Base-by-base conservation (phyloP, 306 rosid species). In the Sphenostylis stenocarpa region DNA sequence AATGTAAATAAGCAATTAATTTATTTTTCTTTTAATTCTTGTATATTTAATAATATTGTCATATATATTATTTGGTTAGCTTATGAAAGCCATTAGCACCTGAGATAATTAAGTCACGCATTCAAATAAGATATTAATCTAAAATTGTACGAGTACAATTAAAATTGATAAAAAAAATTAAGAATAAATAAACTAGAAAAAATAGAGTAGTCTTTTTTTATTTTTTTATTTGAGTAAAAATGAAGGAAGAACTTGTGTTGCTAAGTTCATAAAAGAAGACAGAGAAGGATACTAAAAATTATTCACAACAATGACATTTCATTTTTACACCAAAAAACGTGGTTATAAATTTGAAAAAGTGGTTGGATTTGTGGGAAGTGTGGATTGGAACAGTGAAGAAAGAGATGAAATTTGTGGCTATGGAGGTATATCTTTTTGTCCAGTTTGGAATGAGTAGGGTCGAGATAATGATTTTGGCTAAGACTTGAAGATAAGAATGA, bases 391-490 rank as follows among this genome's bases (percentile, higher is more conserved):
- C 23, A 4, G 48, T 2, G 73, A 24, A 44, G 74, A 73, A 19
- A 31, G 28, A 65, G 19, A 1, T 38, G 55, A 14, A 44, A 67
- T 47, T 28, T 66, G 58, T 34, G 71, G 47, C 7, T 51, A 76
- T 82, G 78, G 81, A 73, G 69, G 38, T 66, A 8, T 36, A 44
- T 38, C 61, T 4, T 31, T 62, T 39, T 34, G 13, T 71, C 48
- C 49, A 52, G 81, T n/a, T 62, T 82, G 28, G 33, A 20, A 53
- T 66, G 41, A n/a, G 43, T 53, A 64, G 71, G 10, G 39, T 78
- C 78, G 75, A 69, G 65, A 70, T 47, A 44, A 82, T 84, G 78
- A 87, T 80, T 82, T 80, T 84, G 85, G 72, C 67, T 68, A 34
- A 20, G 14, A 29, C 77, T 53, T 45, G 11, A 80, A 82, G 89